These are phyloP conservation scores for Zoysia japonica DNA, from an alignment of 176 grass and related monocot species.

Conservation along the genomic window DNA sequence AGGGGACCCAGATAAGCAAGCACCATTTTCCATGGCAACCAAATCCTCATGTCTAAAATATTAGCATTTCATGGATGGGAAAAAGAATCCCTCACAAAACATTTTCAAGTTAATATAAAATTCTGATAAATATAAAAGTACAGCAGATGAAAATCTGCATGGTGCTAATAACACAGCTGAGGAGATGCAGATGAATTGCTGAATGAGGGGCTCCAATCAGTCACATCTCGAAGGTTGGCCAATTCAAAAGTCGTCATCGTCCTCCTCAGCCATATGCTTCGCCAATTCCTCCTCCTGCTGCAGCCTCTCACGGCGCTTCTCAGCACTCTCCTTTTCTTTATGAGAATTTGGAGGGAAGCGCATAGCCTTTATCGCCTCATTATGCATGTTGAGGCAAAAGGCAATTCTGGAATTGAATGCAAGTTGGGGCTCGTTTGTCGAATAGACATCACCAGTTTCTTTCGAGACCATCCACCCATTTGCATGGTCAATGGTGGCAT, in stretches of 20 bases:
- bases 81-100: background rate
- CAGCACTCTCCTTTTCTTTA: constrained; percentile 88
- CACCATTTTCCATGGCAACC: background rate
- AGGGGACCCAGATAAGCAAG: background rate
- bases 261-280: constrained; percentile 86
- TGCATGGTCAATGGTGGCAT: constrained; percentile 72
- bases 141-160: background rate
- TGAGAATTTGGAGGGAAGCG: constrained; percentile 80
- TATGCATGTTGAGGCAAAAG: constrained; percentile 95
- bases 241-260: constrained; percentile 78
- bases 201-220: background rate
- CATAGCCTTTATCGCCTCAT: constrained; percentile 80
- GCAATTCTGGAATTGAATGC: constrained; percentile 87
- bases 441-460: constrained; percentile 89
- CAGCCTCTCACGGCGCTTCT: constrained; percentile 81
- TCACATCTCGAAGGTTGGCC: constrained; percentile 7
- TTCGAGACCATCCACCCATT: constrained; percentile 89
- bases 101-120: constrained; percentile 2
- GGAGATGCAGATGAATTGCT: background rate
- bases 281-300: constrained; percentile 89
- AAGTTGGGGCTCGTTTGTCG: constrained; percentile 80
- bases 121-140: constrained; percentile 30
- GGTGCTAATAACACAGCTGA: background rate
- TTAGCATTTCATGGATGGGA: background rate
- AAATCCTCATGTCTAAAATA: background rate